Conservation (phyloP, 495 filamentous ascomycete species). For the Patellaria atrata region DNA sequence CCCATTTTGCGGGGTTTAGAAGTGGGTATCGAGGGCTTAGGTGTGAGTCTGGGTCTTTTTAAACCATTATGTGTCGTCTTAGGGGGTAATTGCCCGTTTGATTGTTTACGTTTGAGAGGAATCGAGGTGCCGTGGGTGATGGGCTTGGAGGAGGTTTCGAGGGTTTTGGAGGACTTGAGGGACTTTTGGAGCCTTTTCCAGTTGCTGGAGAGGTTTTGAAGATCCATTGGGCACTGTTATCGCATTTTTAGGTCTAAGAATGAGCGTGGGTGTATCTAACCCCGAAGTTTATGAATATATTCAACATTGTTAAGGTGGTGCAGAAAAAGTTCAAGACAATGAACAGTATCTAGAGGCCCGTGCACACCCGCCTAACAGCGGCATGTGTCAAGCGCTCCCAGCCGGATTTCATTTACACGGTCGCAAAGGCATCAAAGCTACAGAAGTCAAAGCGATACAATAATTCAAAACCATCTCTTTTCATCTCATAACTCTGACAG, state of each 20-base stretch:
- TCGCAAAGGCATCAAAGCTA: slow-evolving; percentile 11
- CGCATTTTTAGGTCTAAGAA: slow-evolving; percentile 7
- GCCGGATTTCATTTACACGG: too few relatives aligned
- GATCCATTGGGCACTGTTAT: slow-evolving; percentile 19
- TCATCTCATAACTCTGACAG: slow-evolving; percentile 12
- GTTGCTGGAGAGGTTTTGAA: slow-evolving; percentile 28
- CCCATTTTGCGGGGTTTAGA: slow-evolving; percentile 18
- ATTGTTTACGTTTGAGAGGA: slow-evolving; percentile 22
- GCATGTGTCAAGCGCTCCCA: too few relatives aligned
- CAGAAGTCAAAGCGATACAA: slow-evolving; percentile 16
- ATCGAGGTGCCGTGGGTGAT: slow-evolving; percentile 7
- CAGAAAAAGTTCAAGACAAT: too few relatives aligned
- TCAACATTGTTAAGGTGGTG: too few relatives aligned
- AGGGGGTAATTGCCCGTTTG: slow-evolving; percentile 5
- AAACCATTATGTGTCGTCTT: neutral
- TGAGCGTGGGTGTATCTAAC: slow-evolving; percentile 9
- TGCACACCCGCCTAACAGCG: too few relatives aligned
- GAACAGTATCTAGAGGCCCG: too few relatives aligned
- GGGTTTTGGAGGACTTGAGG: slow-evolving; percentile 13
- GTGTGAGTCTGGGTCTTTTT: slow-evolving; percentile 1
- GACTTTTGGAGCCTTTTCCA: slow-evolving; percentile 31
- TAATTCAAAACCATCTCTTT: slow-evolving; percentile 11
- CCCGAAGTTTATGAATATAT: too few relatives aligned
- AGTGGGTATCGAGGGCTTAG: neutral
- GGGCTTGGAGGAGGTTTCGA: slow-evolving; percentile 3